Conservation (phyloP, 2,329 filamentous ascomycete genomes). For the Pestalotiopsis sp. region DNA sequence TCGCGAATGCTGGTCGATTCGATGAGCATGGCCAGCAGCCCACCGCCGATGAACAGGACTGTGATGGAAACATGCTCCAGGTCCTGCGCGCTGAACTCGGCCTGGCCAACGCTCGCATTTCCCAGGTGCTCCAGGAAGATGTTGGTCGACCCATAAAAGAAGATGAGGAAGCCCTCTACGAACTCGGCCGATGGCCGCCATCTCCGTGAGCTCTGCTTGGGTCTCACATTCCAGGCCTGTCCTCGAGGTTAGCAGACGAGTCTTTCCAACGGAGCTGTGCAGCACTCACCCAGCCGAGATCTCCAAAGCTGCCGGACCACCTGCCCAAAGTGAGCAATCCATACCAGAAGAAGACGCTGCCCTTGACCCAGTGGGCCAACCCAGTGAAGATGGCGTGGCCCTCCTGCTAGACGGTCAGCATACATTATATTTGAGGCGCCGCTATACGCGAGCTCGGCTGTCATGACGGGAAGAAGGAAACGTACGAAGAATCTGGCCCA, state of each 20-base stretch:
- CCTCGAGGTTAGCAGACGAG: conserved; percentile 17
- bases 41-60: conserved; percentile 90
- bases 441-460: neutral
- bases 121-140: conserved; percentile 90
- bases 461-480: conserved; percentile 21
- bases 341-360: conserved; percentile 93
- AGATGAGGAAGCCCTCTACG: conserved; percentile 86
- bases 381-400: conserved; percentile 75
- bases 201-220: conserved; percentile 55
- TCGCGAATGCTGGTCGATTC: conserved; percentile 73
- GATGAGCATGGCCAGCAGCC: conserved; percentile 74
- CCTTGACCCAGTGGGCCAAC: conserved; percentile 92
- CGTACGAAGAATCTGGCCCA: conserved; percentile 86
- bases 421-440: conserved; percentile 8
- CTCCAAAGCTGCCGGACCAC: conserved; percentile 87
- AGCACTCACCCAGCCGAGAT: conserved; percentile 75
- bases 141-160: conserved; percentile 85
- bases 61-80: conserved; percentile 93
- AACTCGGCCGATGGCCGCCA: conserved; percentile 86
- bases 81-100: conserved; percentile 75
- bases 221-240: conserved; percentile 84
- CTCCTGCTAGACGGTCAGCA: conserved; percentile 50
- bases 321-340: conserved; percentile 84
- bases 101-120: conserved; percentile 55
- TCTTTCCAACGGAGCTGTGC: neutral